phyloP scores from a whole-genome alignment of 345 rosid species.

The Euphorbia lathyris region DNA sequence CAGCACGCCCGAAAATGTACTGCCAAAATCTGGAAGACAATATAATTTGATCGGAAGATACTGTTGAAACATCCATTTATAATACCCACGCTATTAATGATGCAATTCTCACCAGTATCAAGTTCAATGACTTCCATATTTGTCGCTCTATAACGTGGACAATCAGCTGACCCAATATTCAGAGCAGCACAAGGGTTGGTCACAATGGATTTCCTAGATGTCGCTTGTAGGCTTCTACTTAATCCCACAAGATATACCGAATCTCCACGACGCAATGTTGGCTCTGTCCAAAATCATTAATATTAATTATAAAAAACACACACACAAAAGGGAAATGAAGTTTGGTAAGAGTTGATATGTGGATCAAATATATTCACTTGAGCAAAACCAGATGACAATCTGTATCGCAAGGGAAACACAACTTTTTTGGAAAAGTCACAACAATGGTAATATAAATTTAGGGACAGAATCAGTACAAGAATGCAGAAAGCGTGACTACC shows the following conservation, averaged over 20 bases:
- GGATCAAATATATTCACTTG: background rate
- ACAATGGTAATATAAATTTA: background rate
- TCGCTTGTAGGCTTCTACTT: constrained; percentile 85
- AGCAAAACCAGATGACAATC: background rate
- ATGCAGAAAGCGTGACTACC: constrained; percentile 45
- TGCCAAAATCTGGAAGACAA: constrained; percentile 73
- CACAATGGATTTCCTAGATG: constrained; percentile 83
- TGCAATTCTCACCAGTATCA: constrained; percentile 62
- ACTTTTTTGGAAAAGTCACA: background rate
- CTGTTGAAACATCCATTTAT: background rate
- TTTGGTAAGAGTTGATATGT: background rate
- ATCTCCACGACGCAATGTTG: constrained; percentile 83
- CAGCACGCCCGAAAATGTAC: constrained; percentile 90
- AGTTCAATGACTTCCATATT: constrained; percentile 96
- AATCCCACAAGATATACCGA: constrained; percentile 87
- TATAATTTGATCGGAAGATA: constrained; percentile 26
- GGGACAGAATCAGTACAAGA: background rate
- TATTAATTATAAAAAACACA: background rate
- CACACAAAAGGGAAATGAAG: background rate
- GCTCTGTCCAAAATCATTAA: constrained; percentile 48
- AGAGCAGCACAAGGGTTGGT: constrained; percentile 89
- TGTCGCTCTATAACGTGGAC: constrained; percentile 91
- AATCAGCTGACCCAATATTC: constrained; percentile 83
- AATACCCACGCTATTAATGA: background rate
- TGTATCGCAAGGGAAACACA: background rate